These are phyloP conservation scores for Rubia tinctorum DNA, from an alignment of 305 asterid genomes.

Conservation along the genomic window DNA sequence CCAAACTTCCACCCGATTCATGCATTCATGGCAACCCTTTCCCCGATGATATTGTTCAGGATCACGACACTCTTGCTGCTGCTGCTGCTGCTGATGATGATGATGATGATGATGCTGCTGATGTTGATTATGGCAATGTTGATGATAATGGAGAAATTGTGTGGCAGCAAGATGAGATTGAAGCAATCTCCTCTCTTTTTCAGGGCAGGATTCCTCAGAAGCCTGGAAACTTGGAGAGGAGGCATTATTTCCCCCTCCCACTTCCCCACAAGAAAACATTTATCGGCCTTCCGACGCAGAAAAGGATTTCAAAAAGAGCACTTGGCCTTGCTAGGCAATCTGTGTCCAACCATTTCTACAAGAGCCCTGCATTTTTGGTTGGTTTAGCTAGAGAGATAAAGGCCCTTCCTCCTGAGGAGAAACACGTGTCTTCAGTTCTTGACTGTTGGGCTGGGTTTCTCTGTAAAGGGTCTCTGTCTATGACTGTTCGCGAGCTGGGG, in stretches of 20 bases:
- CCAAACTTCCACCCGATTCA: conserved; percentile 53
- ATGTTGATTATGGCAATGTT: conserved; percentile 22
- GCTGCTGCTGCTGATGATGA: conserved; percentile 24
- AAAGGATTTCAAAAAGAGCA: conserved; percentile 43
- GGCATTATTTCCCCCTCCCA: conserved; percentile 74
- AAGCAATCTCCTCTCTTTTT: conserved; percentile 87
- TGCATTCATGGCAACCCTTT: conserved; percentile 10
- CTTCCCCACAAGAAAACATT: conserved; percentile 73
- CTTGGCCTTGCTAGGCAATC: conserved; percentile 43
- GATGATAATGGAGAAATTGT: conserved; percentile 20
- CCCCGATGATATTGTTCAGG: not conserved
- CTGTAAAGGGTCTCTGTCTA: conserved; percentile 79
- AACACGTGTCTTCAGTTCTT: conserved; percentile 61
- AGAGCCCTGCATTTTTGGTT: conserved; percentile 81
- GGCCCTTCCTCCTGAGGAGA: conserved; percentile 49
- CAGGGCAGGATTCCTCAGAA: conserved; percentile 80
- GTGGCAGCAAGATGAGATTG: conserved; percentile 83
- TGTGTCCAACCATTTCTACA: conserved; percentile 58
- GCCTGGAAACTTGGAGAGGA: conserved; percentile 57
- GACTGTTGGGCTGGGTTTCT: conserved; percentile 68
- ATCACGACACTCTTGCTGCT: conserved; percentile 22
- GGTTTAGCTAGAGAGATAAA: conserved; percentile 74
- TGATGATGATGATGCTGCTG: conserved; percentile 12
- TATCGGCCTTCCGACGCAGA: conserved; percentile 62
- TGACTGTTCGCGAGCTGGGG: conserved; percentile 82